Evolutionary conservation across 176 grass and related monocot genomes (phyloP), one percentile per base, ranked within the genome.

Genomic region (Hsuehochloa calcarea): DNA sequence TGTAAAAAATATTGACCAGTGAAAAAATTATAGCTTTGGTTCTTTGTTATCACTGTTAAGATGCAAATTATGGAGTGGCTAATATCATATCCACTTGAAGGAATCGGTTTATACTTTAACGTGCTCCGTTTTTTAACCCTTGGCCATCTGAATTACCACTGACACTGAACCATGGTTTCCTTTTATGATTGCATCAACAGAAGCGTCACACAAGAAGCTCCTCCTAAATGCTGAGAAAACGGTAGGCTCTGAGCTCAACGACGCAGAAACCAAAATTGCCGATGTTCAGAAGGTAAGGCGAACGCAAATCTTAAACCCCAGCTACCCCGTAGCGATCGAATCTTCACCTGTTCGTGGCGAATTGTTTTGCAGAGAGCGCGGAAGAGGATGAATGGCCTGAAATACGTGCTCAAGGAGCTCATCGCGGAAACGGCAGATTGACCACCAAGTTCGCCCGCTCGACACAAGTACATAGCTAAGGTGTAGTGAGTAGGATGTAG

Each of bases 161-260:
- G 41, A 83, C 59, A 77, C 78, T 86, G 44, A 84, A 26, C 64
- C 39, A 84, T 85, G 58, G 25, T 79, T 4, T 52, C 34, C 4
- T 65, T 75, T 60, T 22, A 23, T 39, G 45, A 67, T 72, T 82
- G 17, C 26, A 72, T 79, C 23, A 50, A 65, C 89, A 98, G 93
- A 92, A 90, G 82, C 70, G 13, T 84, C 87, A 51, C 96, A 98
- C 78, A 84, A 90, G 77, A 92, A 98, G 88, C 83, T 98, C 41
- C 55, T 98, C 37, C 67, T 58, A 73, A 82, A 91, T 86, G 91
- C 89, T 3, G 89, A 98, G 81, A 83, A 93, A 83, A 72, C 84
- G 74, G 86, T 95, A 40, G 81, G 75, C 9, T 63, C 83, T 88
- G 89, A 94, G 65, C 73, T 98, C 74, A 90, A 60, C 26, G 85